phyloP scores from a whole-genome alignment of 257 asterid genomes.

The Penstemon eatonii region DNA sequence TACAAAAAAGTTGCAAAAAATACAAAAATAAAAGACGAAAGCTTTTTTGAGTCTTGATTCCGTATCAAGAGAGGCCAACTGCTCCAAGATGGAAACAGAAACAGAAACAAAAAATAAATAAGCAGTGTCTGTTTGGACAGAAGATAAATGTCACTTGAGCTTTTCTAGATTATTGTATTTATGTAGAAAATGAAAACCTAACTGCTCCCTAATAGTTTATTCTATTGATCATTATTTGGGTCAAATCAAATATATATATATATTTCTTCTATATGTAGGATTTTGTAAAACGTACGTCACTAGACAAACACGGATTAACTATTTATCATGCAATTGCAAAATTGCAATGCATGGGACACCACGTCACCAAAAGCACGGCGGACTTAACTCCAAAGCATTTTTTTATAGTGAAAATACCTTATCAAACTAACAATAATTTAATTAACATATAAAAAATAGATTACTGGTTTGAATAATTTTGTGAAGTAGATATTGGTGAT shows the following conservation, averaged over 20 bases:
- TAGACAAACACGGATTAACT: conserved; percentile 30
- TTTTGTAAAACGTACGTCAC: background rate
- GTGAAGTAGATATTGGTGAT: background rate
- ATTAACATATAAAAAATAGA: no score
- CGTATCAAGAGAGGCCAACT: conserved; percentile 33
- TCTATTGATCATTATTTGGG: background rate
- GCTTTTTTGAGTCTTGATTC: conserved; percentile 20
- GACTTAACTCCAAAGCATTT: conserved; percentile 51
- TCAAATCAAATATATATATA: background rate
- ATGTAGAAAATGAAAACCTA: conserved; percentile 26
- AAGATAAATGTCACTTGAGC: conserved; percentile 5
- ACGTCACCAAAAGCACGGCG: conserved; percentile 79
- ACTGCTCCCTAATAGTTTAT: conserved; percentile 46
- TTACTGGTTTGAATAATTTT: background rate
- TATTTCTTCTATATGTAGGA: background rate
- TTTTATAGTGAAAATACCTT: background rate
- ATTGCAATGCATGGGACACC: conserved; percentile 61
- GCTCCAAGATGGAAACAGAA: conserved; percentile 37
- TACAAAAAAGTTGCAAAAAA: background rate
- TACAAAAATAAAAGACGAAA: background rate
- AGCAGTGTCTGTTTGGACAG: conserved; percentile 42
- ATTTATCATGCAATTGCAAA: conserved; percentile 3
- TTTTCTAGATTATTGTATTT: conserved; percentile 15
- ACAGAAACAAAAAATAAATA: conserved; percentile 22
- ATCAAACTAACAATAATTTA: no score